phyloP scores from a whole-genome alignment of 2,329 filamentous ascomycete genomes.

The Byssothecium circinans region DNA sequence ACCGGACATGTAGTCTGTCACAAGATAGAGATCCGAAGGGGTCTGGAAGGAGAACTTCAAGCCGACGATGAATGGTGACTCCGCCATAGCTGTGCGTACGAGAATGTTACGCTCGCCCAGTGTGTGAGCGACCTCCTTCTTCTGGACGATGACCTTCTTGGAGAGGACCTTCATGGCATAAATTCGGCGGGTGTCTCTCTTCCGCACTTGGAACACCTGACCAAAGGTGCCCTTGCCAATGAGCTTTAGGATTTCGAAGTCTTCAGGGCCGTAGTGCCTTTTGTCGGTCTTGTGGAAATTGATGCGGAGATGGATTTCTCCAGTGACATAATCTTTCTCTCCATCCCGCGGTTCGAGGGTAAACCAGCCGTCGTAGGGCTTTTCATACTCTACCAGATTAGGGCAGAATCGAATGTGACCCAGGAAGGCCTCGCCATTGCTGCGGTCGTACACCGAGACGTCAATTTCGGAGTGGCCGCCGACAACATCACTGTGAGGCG shows the following conservation, averaged over 20 bases:
- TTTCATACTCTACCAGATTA: slow-evolving; percentile 67
- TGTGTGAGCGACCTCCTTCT: slow-evolving; percentile 98
- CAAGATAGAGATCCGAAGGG: slow-evolving; percentile 93
- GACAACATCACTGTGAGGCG: slow-evolving; percentile 75
- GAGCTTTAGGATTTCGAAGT: slow-evolving; percentile 93
- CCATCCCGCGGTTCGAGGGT: slow-evolving; percentile 76
- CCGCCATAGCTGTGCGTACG: slow-evolving; percentile 90
- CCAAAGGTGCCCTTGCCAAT: slow-evolving; percentile 99
- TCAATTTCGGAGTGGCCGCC: slow-evolving; percentile 88
- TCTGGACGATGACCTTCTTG: slow-evolving; percentile 99
- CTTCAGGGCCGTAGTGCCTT: slow-evolving; percentile 89
- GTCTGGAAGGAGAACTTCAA: slow-evolving; percentile 99
- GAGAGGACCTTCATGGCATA: slow-evolving; percentile 99
- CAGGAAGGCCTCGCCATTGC: slow-evolving; percentile 83
- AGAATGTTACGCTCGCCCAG: slow-evolving; percentile 96
- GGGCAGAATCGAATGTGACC: slow-evolving; percentile 85
- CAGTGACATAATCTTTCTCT: slow-evolving; percentile 74
- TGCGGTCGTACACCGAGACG: slow-evolving; percentile 88
- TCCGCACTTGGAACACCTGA: slow-evolving; percentile 96
- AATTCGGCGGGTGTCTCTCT: slow-evolving; percentile 92
- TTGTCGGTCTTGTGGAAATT: slow-evolving; percentile 80
- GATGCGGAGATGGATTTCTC: slow-evolving; percentile 86
- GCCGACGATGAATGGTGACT: slow-evolving; percentile 96
- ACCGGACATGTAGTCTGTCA: slow-evolving; percentile 99
- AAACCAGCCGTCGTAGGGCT: slow-evolving; percentile 82